These are phyloP conservation scores for Claviceps quebecensis DNA, from an alignment of 2,329 filamentous ascomycete species.

Conservation along the genomic window DNA sequence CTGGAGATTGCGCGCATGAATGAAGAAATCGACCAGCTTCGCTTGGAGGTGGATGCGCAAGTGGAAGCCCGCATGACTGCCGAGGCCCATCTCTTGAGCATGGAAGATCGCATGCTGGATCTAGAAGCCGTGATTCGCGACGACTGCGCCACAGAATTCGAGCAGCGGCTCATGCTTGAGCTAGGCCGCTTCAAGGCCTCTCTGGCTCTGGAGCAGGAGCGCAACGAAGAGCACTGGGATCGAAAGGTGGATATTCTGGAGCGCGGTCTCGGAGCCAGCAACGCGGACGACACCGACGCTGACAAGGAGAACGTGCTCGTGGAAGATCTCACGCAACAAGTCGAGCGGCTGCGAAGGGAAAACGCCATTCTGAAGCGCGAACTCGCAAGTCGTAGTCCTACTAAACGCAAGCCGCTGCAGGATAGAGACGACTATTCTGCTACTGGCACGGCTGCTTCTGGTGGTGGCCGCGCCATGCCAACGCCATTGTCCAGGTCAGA, in stretches of 20 bases:
- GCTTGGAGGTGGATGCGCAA: slow-evolving; percentile 56
- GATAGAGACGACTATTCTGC: slow-evolving; percentile 33
- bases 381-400: slow-evolving; percentile 47
- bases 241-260: slow-evolving; percentile 61
- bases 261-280: slow-evolving; percentile 30
- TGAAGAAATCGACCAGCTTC: slow-evolving; percentile 59
- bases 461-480: background rate
- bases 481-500: slow-evolving; percentile 4
- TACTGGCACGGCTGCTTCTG: background rate
- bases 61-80: slow-evolving; percentile 54
- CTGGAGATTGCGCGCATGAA: slow-evolving; percentile 66
- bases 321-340: slow-evolving; percentile 56
- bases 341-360: slow-evolving; percentile 52
- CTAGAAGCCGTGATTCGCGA: slow-evolving; percentile 78
- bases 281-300: slow-evolving; percentile 33
- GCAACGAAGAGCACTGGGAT: slow-evolving; percentile 73
- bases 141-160: slow-evolving; percentile 79
- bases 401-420: slow-evolving; percentile 40
- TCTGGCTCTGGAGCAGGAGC: slow-evolving; percentile 65
- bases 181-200: slow-evolving; percentile 68
- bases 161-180: slow-evolving; percentile 60
- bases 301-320: slow-evolving; percentile 49
- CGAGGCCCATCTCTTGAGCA: slow-evolving; percentile 58
- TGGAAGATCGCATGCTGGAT: slow-evolving; percentile 50
- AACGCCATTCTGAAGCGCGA: slow-evolving; percentile 53